Base-by-base conservation (phyloP, 768 basidiomycete genomes). In the Multifurca ochricompacta region DNA sequence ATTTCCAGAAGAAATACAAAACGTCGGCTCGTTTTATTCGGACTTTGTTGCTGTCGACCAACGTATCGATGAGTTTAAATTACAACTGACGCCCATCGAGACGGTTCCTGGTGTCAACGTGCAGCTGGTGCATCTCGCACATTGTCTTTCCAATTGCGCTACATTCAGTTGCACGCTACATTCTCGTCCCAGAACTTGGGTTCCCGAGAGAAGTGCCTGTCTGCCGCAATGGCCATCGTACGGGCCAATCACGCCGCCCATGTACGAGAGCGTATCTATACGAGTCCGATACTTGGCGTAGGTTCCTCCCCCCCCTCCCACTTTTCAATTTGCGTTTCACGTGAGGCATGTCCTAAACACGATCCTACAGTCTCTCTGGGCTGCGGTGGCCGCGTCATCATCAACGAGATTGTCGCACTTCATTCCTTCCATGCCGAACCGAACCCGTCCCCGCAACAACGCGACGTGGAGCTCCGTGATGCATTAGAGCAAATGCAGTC, bases 141-240 rank as follows among this genome's bases (percentile, higher is more conserved):
- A 63, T 54, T 62, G 65, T 28, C 60, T 70, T n/a, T 50, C 54
- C 21, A 58, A 63, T 18, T 64, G 62, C 19, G 66, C 68, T 4
- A 65, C 62, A 62, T 69, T 48, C 65, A 69, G 58, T 58, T 70
- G 39, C 66, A 70, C 58, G 58, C 64, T 1, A 59, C 60, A 27
- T 61, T 61, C 25, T 54, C 53, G n/a, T 37, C 50, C 5, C 60
- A 61, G 50, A 61, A 59, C 19, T 47, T 49, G 1, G 60, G 16
- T 13, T 61, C 60, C 6, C 60, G 60, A 14, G 32, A 39, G 10
- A 61, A 61, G 46, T 59, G 60, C 53, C 32, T 61, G 41, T 50
- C 51, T 16, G 53, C 60, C 8, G 57, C 51, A n/a, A 43, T 49
- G 35, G 53, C 44, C 13, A 59, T 61, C 6, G 48, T 61, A 11